Evolutionary conservation across 352 stramenopile species (phyloP).

Genomic region (Phytophthora tubulina): DNA sequence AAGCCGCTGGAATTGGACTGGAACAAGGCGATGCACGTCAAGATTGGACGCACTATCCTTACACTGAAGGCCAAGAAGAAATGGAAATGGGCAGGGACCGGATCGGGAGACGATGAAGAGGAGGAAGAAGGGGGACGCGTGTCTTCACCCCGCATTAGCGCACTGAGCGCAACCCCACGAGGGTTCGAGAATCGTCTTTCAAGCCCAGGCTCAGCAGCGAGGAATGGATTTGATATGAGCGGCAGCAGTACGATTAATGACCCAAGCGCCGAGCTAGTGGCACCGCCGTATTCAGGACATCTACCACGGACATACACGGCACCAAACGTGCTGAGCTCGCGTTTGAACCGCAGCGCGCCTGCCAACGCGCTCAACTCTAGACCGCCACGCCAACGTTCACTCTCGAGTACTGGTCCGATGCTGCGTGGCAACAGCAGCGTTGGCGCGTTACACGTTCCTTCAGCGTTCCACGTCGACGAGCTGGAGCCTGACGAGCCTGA

Average conservation of each 20-base stretch:
- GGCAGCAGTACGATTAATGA: slow-evolving; percentile 45
- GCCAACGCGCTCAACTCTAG: slow-evolving; percentile 17
- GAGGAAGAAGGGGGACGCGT: slow-evolving; percentile 41
- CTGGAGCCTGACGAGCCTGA: slow-evolving; percentile 31
- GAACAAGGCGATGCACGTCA: slow-evolving; percentile 86
- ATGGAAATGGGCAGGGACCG: slow-evolving; percentile 74
- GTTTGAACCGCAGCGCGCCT: slow-evolving; percentile 35
- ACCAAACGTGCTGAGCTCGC: slow-evolving; percentile 44
- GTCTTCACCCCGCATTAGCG: slow-evolving; percentile 40
- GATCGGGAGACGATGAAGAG: slow-evolving; percentile 50
- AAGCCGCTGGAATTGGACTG: slow-evolving; percentile 84
- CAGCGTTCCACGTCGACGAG: slow-evolving; percentile 31
- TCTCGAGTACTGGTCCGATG: slow-evolving; percentile 35
- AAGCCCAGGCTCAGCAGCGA: slow-evolving; percentile 31
- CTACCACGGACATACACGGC: slow-evolving; percentile 46
- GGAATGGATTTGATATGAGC: slow-evolving; percentile 52
- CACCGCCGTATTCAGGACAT: slow-evolving; percentile 34
- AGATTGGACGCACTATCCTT: slow-evolving; percentile 87
- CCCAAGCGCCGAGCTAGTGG: slow-evolving; percentile 57
- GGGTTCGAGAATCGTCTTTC: slow-evolving; percentile 31
- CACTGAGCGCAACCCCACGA: slow-evolving; percentile 16
- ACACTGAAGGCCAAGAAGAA: slow-evolving; percentile 88
- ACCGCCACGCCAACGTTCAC: slow-evolving; percentile 37
- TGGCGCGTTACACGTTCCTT: slow-evolving; percentile 11
- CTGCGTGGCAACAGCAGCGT: slow-evolving; percentile 20